A percentile compares a stretch with the other conserved stretches of the same genome.
Conservation (phyloP, 176 grass and related monocot species). For the Saccharum officinarum region DNA sequence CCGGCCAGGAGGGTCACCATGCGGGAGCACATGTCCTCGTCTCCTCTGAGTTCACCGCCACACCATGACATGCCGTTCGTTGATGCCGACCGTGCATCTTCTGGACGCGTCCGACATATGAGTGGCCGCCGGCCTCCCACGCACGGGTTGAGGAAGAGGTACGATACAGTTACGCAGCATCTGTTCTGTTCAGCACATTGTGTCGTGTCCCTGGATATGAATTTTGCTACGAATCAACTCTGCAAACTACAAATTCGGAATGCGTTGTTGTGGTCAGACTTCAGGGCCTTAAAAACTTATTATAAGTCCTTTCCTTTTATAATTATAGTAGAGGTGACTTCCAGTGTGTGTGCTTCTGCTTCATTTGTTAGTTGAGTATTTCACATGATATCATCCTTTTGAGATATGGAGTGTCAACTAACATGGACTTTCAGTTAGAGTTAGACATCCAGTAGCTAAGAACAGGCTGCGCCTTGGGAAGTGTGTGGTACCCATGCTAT, state of each 20-base stretch:
- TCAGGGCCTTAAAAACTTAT: neutral
- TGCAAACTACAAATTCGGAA: neutral
- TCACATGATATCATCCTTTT: constrained; percentile 28
- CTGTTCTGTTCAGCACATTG: neutral
- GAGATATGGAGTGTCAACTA: constrained; percentile 10
- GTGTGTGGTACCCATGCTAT: neutral
- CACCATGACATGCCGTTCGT: constrained; percentile 40
- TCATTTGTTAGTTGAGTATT: constrained; percentile 11
- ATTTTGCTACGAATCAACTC: neutral
- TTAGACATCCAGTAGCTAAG: constrained; percentile 15
- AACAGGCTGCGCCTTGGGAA: neutral
- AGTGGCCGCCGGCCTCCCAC: constrained; percentile 33
- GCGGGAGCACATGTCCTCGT: constrained; percentile 59
- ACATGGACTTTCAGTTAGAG: neutral
- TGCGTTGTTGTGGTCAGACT: neutral
- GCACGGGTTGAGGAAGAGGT: constrained; percentile 72
- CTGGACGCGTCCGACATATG: constrained; percentile 34
- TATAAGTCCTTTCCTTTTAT: neutral
- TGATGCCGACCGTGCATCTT: constrained; percentile 36
- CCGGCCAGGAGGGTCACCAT: constrained; percentile 55
- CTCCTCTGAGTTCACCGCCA: constrained; percentile 54
- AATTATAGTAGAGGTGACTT: neutral
- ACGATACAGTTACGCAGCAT: constrained; percentile 1
- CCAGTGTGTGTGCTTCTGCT: neutral
- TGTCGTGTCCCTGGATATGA: neutral